A percentile compares a stretch with the other conserved stretches of the same genome.
These are phyloP conservation scores for Taphrina communis DNA, from an alignment of 1,139 yeast species.

Conservation along the genomic window DNA sequence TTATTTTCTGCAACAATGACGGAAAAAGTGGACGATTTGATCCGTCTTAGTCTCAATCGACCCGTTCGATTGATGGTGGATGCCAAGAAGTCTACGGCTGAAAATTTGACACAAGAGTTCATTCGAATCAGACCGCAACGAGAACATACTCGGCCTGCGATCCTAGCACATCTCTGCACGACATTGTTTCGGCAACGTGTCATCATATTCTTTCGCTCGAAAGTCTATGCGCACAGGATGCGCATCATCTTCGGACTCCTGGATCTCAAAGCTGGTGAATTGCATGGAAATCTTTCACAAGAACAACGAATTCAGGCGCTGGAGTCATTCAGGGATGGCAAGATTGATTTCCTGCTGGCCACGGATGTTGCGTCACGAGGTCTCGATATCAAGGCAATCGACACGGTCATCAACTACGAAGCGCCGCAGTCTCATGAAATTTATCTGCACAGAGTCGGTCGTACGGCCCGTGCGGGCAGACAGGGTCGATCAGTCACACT, in stretches of 20 bases:
- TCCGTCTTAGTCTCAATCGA: conserved; percentile 81
- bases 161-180: conserved; percentile 57
- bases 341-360: conserved; percentile 87
- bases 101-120: conserved; percentile 86
- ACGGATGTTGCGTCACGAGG: conserved; percentile 99
- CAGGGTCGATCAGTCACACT: conserved; percentile 90
- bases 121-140: conserved; percentile 85
- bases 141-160: conserved; percentile 80
- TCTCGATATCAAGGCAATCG: conserved; percentile 97
- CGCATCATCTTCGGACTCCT: conserved; percentile 83
- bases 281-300: conserved; percentile 92
- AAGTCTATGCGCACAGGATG: conserved; percentile 85
- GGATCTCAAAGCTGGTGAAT: conserved; percentile 87
- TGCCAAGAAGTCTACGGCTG: conserved; percentile 92
- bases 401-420: conserved; percentile 88
- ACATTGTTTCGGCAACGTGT: conserved; percentile 73
- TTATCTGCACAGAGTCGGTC: conserved; percentile 95
- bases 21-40: conserved; percentile 72
- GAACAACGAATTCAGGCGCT: conserved; percentile 91
- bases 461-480: conserved; percentile 99
- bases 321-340: conserved; percentile 76
- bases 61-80: conserved; percentile 96
- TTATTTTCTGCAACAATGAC: conserved; percentile 98
- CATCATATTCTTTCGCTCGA: conserved; percentile 88
- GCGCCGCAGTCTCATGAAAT: conserved; percentile 93